A percentile compares a stretch with the other conserved stretches of the same genome.
phyloP scores from a whole-genome alignment of 495 filamentous ascomycete genomes.

The Aspergillus funiculosus region DNA sequence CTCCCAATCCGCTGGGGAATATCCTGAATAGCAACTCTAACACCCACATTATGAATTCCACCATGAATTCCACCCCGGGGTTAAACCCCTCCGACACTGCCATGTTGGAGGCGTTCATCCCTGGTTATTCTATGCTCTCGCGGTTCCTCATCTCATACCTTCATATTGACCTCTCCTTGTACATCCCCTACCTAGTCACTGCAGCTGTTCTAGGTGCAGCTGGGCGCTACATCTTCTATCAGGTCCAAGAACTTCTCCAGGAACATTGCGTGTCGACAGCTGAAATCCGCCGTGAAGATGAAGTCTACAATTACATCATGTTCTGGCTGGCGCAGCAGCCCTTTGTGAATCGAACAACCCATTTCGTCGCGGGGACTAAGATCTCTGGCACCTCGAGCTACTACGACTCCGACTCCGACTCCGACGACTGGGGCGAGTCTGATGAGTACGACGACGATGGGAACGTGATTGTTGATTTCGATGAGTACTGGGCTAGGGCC shows the following conservation, averaged over 20 bases:
- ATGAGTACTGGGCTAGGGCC: slow-evolving; percentile 47
- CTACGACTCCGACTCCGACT: slow-evolving; percentile 38
- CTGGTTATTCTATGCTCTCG: slow-evolving; percentile 63
- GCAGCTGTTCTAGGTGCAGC: slow-evolving; percentile 44
- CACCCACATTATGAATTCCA: slow-evolving; percentile 20
- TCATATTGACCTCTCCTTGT: slow-evolving; percentile 64
- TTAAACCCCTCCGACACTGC: slow-evolving; percentile 23
- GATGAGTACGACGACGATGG: slow-evolving; percentile 37
- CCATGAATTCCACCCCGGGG: slow-evolving; percentile 18
- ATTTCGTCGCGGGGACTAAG: slow-evolving; percentile 58
- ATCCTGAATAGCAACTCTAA: not conserved
- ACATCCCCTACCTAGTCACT: slow-evolving; percentile 57
- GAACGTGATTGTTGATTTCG: slow-evolving; percentile 22
- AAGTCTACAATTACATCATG: slow-evolving; percentile 66
- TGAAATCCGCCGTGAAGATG: slow-evolving; percentile 60
- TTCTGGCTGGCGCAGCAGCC: slow-evolving; percentile 59
- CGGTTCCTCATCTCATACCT: slow-evolving; percentile 53
- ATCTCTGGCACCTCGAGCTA: slow-evolving; percentile 45
- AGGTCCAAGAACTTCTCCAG: slow-evolving; percentile 31
- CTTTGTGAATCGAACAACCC: slow-evolving; percentile 50
- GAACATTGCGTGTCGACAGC: slow-evolving; percentile 47
- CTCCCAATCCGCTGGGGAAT: not conserved
- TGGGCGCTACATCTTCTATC: slow-evolving; percentile 44
- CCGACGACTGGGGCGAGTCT: slow-evolving; percentile 32
- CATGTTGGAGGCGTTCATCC: slow-evolving; percentile 70